phyloP scores from a whole-genome alignment of 208 protist species.

The Tritrichomonas musculus region DNA sequence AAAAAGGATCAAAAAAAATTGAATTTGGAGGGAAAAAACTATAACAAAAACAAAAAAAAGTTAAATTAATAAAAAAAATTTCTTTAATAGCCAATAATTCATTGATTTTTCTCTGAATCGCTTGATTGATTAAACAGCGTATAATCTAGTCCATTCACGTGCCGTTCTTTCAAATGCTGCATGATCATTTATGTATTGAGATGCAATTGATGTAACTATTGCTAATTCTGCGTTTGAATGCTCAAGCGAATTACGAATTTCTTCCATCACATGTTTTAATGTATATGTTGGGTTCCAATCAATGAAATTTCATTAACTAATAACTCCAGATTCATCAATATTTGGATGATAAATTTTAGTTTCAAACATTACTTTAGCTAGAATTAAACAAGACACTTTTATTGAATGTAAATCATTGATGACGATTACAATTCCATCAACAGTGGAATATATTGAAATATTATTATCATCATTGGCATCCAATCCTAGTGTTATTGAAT shows the following conservation, averaged over 20 bases:
- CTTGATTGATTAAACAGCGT: conserved; percentile 49
- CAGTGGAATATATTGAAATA: too few species aligned
- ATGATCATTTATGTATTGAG: conserved; percentile 76
- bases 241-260: conserved; percentile 90
- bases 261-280: conserved; percentile 93
- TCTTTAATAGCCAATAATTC: too few species aligned
- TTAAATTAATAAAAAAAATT: too few species aligned
- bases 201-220: conserved; percentile 88
- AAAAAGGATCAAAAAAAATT: too few species aligned
- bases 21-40: too few species aligned
- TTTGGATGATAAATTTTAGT: conserved; percentile 75
- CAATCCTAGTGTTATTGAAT: too few species aligned
- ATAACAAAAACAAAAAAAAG: too few species aligned
- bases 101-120: too few species aligned
- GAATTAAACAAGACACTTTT: too few species aligned
- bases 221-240: conserved; percentile 98
- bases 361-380: conserved; percentile 62
- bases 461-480: too few species aligned
- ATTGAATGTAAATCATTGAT: too few species aligned
- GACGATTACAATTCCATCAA: too few species aligned
- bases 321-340: conserved; percentile 86
- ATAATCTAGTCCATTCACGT: conserved; percentile 72
- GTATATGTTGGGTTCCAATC: conserved; percentile 88
- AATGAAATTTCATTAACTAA: conserved; percentile 95
- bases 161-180: conserved; percentile 64